Percentiles rank a stretch among this genome's conserved stretches.
Evolutionary conservation across 352 stramenopile genomes (phyloP).

Genomic region (Ophiocytium majus): DNA sequence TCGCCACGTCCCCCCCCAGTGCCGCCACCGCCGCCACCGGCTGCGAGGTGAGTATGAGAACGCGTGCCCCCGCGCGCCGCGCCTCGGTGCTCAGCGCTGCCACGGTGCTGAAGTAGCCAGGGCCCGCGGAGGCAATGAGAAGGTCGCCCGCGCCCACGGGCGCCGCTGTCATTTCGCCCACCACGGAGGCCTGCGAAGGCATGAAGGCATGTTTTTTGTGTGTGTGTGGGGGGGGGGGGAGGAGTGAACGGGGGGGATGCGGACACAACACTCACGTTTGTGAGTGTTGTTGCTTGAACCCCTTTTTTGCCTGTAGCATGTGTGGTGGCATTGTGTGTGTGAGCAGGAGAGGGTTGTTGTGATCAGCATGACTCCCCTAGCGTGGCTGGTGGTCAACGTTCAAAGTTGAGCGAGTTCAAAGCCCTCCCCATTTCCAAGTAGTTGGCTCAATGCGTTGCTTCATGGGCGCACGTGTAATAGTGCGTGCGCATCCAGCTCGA

Average conservation of each 20-base stretch:
- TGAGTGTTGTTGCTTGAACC: too few species aligned
- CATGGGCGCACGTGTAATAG: too few species aligned
- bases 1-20: background rate
- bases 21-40: slow-evolving; percentile 24
- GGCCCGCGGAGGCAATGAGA: background rate
- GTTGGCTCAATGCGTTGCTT: too few species aligned
- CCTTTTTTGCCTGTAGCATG: too few species aligned
- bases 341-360: background rate
- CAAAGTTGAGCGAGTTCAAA: too few species aligned
- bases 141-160: background rate
- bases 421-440: too few species aligned
- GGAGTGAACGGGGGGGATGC: background rate
- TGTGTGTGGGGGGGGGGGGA: background rate
- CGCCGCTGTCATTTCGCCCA: background rate
- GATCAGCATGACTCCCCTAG: too few species aligned
- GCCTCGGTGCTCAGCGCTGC: background rate
- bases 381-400: too few species aligned
- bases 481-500: too few species aligned
- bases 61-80: too few species aligned
- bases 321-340: too few species aligned
- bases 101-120: background rate
- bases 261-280: background rate
- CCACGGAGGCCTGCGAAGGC: background rate
- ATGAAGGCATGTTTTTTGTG: background rate
- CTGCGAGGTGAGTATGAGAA: slow-evolving; percentile 3